Evolutionary conservation across 345 rosid genomes (phyloP).

Genomic region (Eucalyptus guilfoylei): DNA sequence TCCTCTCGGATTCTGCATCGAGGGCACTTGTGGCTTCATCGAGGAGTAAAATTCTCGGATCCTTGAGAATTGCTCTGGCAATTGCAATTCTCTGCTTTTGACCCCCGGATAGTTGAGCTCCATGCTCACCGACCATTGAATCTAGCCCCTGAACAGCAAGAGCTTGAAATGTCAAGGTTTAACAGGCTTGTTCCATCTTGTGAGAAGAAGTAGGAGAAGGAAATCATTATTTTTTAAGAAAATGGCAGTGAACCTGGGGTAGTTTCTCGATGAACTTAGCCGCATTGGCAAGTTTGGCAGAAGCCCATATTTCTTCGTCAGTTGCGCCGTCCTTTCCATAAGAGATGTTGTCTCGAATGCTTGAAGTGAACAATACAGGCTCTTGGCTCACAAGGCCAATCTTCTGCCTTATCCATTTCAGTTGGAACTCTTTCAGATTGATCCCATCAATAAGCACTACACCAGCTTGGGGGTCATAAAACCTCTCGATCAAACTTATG

Average conservation of each 20-base stretch:
- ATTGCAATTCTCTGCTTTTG: constrained; percentile 26
- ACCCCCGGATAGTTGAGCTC: constrained; percentile 2
- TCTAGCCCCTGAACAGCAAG: neutral
- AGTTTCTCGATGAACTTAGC: constrained; percentile 28
- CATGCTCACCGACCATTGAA: constrained; percentile 3
- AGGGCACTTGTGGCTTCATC: constrained; percentile 45
- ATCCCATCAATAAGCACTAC: constrained; percentile 27
- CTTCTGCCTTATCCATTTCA: constrained; percentile 31
- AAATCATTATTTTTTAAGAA: neutral
- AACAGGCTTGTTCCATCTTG: neutral
- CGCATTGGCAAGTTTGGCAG: constrained; percentile 29
- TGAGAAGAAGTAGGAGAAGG: neutral
- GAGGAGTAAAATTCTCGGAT: constrained; percentile 28
- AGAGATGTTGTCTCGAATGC: constrained; percentile 24
- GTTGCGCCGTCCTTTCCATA: constrained; percentile 28
- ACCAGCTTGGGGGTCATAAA: constrained; percentile 31
- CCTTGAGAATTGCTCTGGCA: constrained; percentile 26
- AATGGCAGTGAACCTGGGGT: constrained; percentile 3
- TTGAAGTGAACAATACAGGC: constrained; percentile 29
- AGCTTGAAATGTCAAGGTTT: neutral
- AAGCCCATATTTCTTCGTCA: constrained; percentile 23
- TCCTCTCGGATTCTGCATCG: constrained; percentile 30
- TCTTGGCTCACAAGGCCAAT: constrained; percentile 39
- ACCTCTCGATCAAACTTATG: constrained; percentile 28
- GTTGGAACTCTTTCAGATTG: constrained; percentile 19